These are phyloP conservation scores for Mortierella antarctica DNA, from an alignment of 192 early-diverging fungal species.

Conservation along the genomic window DNA sequence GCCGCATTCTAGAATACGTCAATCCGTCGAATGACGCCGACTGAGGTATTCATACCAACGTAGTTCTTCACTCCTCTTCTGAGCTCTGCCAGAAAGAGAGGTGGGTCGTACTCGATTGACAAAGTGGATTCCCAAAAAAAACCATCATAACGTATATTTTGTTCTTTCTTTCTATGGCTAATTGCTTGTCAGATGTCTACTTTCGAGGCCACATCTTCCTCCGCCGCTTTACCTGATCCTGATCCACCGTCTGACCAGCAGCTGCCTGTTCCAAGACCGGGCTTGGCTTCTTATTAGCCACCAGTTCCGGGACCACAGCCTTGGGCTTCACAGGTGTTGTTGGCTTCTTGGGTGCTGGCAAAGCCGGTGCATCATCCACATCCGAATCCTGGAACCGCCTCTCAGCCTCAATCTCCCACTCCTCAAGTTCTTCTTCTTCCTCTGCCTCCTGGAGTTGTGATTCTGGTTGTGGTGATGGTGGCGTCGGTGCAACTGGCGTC, in stretches of 20 bases:
- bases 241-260: conserved; percentile 7
- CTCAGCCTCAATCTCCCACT: conserved; percentile 55
- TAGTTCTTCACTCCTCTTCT: no score
- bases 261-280: conserved; percentile 5
- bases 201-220: conserved; percentile 44
- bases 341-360: conserved; percentile 18
- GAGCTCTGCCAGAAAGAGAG: no score
- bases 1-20: no score
- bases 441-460: conserved; percentile 1
- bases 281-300: conserved; percentile 14
- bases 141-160: neutral
- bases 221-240: conserved; percentile 44
- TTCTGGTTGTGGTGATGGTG: neutral
- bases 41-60: no score
- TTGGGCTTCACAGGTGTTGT: conserved; percentile 5
- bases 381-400: conserved; percentile 50
- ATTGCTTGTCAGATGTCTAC: conserved; percentile 4
- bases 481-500: neutral
- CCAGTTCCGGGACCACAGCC: neutral
- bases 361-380: conserved; percentile 29
- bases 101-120: no score
- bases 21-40: no score
- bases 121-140: neutral
- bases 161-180: neutral
- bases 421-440: conserved; percentile 50